Evolutionary conservation across 2,329 filamentous ascomycete genomes (phyloP).

Genomic region (Huntiella savannae): DNA sequence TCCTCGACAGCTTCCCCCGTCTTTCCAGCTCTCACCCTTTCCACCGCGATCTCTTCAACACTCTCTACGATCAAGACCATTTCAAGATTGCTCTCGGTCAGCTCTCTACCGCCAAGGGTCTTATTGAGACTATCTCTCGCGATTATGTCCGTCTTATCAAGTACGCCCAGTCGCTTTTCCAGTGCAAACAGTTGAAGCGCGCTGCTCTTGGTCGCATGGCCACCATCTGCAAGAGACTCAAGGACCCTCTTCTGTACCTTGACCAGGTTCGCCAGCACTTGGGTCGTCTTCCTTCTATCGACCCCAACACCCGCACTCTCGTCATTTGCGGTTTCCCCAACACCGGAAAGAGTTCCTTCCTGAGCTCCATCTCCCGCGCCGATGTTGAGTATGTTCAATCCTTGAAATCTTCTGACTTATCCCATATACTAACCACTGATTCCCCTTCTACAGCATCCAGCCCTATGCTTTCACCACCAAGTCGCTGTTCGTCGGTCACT

Average conservation of each 20-base stretch:
- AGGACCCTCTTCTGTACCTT: conserved; percentile 85
- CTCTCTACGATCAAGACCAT: conserved; percentile 94
- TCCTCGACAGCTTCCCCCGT: conserved; percentile 82
- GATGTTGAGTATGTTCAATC: conserved; percentile 48
- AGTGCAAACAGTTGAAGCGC: conserved; percentile 97
- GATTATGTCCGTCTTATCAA: conserved; percentile 83
- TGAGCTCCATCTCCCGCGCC: conserved; percentile 77
- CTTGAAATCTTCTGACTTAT: not conserved
- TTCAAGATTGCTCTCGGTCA: conserved; percentile 95
- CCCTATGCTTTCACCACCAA: conserved; percentile 98
- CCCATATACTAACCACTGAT: not conserved
- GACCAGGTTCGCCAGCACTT: conserved; percentile 87
- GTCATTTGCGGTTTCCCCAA: conserved; percentile 97
- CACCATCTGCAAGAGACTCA: conserved; percentile 83
- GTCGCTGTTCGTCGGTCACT: conserved; percentile 90
- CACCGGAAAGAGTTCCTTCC: conserved; percentile 90
- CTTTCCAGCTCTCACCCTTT: conserved; percentile 92
- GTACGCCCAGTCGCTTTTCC: conserved; percentile 91
- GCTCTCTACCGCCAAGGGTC: conserved; percentile 82
- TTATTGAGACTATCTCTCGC: conserved; percentile 88
- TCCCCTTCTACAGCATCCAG: conserved; percentile 26
- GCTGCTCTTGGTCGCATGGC: conserved; percentile 96
- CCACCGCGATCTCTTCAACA: conserved; percentile 70
- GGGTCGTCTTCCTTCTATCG: conserved; percentile 92
- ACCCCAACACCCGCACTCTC: conserved; percentile 89